Conservation (phyloP, 2,329 filamentous ascomycete species). For the Rhinocladiella mackenziei region DNA sequence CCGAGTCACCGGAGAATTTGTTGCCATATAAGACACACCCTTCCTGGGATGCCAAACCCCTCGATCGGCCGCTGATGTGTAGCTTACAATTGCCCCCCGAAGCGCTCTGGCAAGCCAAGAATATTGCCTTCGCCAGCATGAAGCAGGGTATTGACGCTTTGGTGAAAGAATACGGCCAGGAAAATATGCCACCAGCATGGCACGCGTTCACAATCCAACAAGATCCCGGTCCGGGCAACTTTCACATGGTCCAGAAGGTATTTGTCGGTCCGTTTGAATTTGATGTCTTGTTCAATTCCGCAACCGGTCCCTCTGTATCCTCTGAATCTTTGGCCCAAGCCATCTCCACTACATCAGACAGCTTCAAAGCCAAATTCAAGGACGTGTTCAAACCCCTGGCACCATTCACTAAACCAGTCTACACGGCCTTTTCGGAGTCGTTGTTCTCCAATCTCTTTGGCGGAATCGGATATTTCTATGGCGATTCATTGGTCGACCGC, state of each 20-base stretch:
- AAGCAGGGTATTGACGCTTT: slow-evolving; percentile 61
- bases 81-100: slow-evolving; percentile 65
- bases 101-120: slow-evolving; percentile 77
- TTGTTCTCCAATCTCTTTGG: slow-evolving; percentile 93
- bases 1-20: slow-evolving; percentile 63
- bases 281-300: slow-evolving; percentile 84
- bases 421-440: slow-evolving; percentile 74
- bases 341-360: slow-evolving; percentile 61
- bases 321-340: slow-evolving; percentile 65
- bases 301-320: slow-evolving; percentile 56
- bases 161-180: slow-evolving; percentile 56
- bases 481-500: slow-evolving; percentile 80
- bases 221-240: slow-evolving; percentile 66
- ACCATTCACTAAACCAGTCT: slow-evolving; percentile 70
- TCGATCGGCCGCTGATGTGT: slow-evolving; percentile 71
- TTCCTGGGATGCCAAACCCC: slow-evolving; percentile 63
- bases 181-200: slow-evolving; percentile 73
- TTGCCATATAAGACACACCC: slow-evolving; percentile 58
- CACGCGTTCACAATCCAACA: slow-evolving; percentile 78
- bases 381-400: slow-evolving; percentile 67
- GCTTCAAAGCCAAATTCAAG: slow-evolving; percentile 71
- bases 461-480: slow-evolving; percentile 93
- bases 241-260: slow-evolving; percentile 85
- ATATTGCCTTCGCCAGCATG: slow-evolving; percentile 61
- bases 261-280: slow-evolving; percentile 90